Evolutionary conservation across 148 eudicot genomes (phyloP).

Genomic region (Arctostaphylos glauca): DNA sequence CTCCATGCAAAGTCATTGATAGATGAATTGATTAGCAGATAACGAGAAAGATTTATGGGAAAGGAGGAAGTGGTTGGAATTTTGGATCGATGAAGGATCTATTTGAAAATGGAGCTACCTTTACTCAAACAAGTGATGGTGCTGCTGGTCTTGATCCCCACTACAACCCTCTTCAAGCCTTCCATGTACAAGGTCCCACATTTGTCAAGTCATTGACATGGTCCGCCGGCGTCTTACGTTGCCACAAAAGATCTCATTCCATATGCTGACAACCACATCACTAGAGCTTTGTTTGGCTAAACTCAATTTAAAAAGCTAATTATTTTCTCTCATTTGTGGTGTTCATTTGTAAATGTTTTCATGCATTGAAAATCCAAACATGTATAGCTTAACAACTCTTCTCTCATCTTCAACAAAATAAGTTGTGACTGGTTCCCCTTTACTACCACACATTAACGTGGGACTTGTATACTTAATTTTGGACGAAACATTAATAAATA

Average conservation of each 20-base stretch:
- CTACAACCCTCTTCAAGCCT: slow-evolving; percentile 48
- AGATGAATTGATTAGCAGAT: slow-evolving; percentile 33
- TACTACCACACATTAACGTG: too few species aligned
- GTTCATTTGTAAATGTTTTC: neutral
- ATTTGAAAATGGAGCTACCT: slow-evolving; percentile 75
- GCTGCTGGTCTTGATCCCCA: slow-evolving; percentile 44
- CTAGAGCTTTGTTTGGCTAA: neutral
- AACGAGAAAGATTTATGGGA: slow-evolving; percentile 33
- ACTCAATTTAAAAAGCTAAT: neutral
- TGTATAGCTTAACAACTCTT: too few species aligned
- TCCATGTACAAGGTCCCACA: slow-evolving; percentile 52
- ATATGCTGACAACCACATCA: slow-evolving; percentile 33
- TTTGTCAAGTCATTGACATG: slow-evolving; percentile 52
- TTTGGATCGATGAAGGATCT: slow-evolving; percentile 56
- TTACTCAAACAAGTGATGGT: slow-evolving; percentile 25
- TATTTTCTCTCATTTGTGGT: neutral
- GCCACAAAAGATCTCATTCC: slow-evolving; percentile 29
- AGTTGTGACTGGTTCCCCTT: too few species aligned
- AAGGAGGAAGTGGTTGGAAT: slow-evolving; percentile 24
- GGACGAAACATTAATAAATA: too few species aligned
- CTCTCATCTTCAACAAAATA: too few species aligned
- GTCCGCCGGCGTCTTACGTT: slow-evolving; percentile 69
- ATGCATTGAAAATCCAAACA: neutral
- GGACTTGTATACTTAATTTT: too few species aligned
- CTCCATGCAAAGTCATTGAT: neutral